phyloP scores from a whole-genome alignment of 306 rosid genomes.

The Lagenaria siceraria region DNA sequence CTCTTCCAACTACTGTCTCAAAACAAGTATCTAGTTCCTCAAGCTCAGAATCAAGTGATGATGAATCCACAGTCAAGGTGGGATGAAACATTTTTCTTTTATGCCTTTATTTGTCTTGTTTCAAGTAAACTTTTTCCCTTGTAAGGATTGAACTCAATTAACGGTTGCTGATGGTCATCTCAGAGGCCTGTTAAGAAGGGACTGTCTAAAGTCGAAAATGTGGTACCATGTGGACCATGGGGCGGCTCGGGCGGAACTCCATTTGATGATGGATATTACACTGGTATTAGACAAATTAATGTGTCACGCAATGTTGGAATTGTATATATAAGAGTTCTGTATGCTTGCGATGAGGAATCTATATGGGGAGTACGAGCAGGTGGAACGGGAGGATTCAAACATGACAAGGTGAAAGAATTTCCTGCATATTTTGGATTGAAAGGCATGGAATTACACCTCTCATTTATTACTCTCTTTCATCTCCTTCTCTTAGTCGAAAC shows the following conservation, averaged over 20 bases:
- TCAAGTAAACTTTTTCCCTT: neutral
- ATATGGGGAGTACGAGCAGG: conserved; percentile 68
- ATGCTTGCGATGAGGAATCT: conserved; percentile 51
- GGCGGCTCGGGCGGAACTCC: conserved; percentile 59
- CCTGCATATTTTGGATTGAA: neutral
- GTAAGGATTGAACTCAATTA: neutral
- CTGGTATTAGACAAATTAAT: conserved; percentile 60
- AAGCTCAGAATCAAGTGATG: conserved; percentile 20
- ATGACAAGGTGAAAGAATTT: conserved; percentile 49
- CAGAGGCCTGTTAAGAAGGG: conserved; percentile 21
- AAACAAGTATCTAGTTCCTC: conserved; percentile 19
- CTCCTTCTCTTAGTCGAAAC: neutral
- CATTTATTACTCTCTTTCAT: neutral
- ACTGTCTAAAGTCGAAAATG: conserved; percentile 38
- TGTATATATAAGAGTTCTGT: conserved; percentile 54
- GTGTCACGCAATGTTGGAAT: conserved; percentile 64
- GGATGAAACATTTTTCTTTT: neutral
- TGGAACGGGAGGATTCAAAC: conserved; percentile 71
- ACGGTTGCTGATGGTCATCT: neutral
- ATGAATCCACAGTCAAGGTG: conserved; percentile 35
- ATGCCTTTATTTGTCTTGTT: neutral
- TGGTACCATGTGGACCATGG: conserved; percentile 69
- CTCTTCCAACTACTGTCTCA: conserved; percentile 19
- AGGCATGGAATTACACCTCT: neutral
- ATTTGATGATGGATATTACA: conserved; percentile 63